A percentile compares a stretch with the other conserved stretches of the same genome.
phyloP scores from a whole-genome alignment of 2,329 filamentous ascomycete species.

The Aspergillus sp. region DNA sequence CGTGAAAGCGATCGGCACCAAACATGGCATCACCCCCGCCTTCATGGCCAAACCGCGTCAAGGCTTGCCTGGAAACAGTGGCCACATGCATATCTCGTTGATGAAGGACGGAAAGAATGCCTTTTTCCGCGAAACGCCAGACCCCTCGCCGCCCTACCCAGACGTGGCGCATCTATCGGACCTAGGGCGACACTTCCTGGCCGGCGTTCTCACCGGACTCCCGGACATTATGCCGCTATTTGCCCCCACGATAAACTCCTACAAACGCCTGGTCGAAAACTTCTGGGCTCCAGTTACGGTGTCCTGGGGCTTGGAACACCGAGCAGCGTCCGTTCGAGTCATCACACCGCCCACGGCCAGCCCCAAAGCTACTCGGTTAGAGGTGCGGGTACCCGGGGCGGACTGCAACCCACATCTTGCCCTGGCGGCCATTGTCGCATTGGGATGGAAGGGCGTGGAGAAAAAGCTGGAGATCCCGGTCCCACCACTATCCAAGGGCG shows the following conservation, averaged over 20 bases:
- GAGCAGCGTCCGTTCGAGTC: slow-evolving; percentile 80
- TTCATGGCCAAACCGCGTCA: slow-evolving; percentile 98
- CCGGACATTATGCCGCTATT: slow-evolving; percentile 94
- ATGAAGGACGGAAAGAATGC: slow-evolving; percentile 78
- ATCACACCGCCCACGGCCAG: slow-evolving; percentile 84
- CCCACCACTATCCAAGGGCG: slow-evolving; percentile 75
- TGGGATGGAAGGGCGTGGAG: slow-evolving; percentile 87
- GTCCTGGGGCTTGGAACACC: slow-evolving; percentile 93
- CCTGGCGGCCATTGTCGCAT: slow-evolving; percentile 74
- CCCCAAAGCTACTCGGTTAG: slow-evolving; percentile 79
- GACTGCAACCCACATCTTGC: slow-evolving; percentile 87
- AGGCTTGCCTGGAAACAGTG: slow-evolving; percentile 86
- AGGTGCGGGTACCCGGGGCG: slow-evolving; percentile 88
- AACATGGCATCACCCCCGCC: slow-evolving; percentile 87
- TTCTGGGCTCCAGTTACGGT: slow-evolving; percentile 99
- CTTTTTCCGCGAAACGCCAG: slow-evolving; percentile 65
- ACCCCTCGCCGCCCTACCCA: slow-evolving; percentile 63
- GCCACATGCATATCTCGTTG: slow-evolving; percentile 90
- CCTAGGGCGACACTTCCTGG: slow-evolving; percentile 84
- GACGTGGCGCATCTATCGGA: slow-evolving; percentile 80
- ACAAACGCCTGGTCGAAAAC: slow-evolving; percentile 96
- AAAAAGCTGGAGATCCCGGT: slow-evolving; percentile 80
- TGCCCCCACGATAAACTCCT: slow-evolving; percentile 92
- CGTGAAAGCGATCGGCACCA: slow-evolving; percentile 79
- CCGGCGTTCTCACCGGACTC: slow-evolving; percentile 78